Base-by-base conservation (phyloP, 1,139 yeast species). In the Yamadazyma atmosphaerica region DNA sequence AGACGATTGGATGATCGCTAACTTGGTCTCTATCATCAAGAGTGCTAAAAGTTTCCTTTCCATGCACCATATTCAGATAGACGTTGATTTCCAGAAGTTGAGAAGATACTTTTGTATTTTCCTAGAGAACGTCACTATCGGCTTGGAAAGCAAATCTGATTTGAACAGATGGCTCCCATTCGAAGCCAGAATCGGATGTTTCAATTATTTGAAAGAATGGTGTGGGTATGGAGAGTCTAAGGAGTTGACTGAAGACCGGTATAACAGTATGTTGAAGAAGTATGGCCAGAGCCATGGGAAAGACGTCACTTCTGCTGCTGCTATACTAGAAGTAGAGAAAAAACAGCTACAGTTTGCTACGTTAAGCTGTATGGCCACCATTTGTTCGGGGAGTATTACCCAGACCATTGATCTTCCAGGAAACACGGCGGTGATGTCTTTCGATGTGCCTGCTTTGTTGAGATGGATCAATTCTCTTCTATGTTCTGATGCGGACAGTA, bases 201-300 rank as follows among this genome's bases (percentile, higher is more conserved):
- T 88, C 61, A 79, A 82, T 34, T 83, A 79, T 53, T 67, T 92
- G 44, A 89, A 86, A 48, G 96, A 87, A 55, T 94, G 99, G 99
- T 88, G 96, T 60, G 95, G 95, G 0, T 81, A 79, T 43, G 98
- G 98, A 1, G 83, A 78, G 37, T 70, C 79, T 25, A 71, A 77
- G 16, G 63, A 70, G 1, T 56, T 83, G 3, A 77, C 88, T 4
- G 79, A 79, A 30, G 86, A 83, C 29, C 68, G 97, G 35, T 90
- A 88, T 49, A 61, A 64, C 5, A 58, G 65, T 1, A 89, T 90
- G 86, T 63, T 72, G 10, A 66, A 65, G 33, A 68, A 64, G 18
- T 65, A 73, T 2, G 64, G 65, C 6, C 64, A 59, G 17, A 64
- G 65, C 5, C 64, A 60, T 16, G 59, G 66, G 33, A 71, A 74